Base-by-base conservation (phyloP, 2,329 filamentous ascomycete genomes). In the Orbilia oligospora region DNA sequence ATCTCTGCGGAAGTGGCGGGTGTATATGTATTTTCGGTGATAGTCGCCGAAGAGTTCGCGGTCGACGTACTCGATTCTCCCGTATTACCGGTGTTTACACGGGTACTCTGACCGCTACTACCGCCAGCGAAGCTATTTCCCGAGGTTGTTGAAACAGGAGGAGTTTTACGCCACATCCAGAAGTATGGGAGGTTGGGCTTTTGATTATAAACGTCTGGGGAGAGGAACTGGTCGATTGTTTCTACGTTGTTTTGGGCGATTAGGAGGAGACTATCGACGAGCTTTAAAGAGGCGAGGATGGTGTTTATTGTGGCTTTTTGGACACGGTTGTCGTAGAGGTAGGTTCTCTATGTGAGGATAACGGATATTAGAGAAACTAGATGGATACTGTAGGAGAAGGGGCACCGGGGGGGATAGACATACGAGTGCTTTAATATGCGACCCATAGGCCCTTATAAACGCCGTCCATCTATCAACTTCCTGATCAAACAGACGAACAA, bases 291-390 rank as follows among this genome's bases (percentile, higher is more conserved):
- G 51, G 75, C 63, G 30, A 78, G 68, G 64, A 78, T 78, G 33
- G 75, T 78, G 20, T 78, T 78, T 55, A 78, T 78, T 18, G 75
- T 78, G 5, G 75, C 75, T 49, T 78, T 78, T 51, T 78, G 75
- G 44, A 78, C 75, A 18, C 68, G 75, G 56, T 78, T 78, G 38
- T 78, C 75, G 63, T 78, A 78, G 18, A 78, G 75, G 55, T 72
- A 78, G 0, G 75, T 78, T 63, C 75, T 58, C 75, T 78, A 27
- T 36, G 46, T 14, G 20, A 10, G 9, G n/a, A 30, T 30, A 30
- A 33, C 10, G 9, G n/a, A 30, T 30, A 30, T 27, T 38, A 18
- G 41, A 9, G n/a, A 16, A 5, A 14, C 18, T 33, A 5, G 24
- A 46, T 44, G 30, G n/a, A n/a, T 41, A n/a, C n/a, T 46, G 5